Conservation (phyloP, 2,329 filamentous ascomycete genomes). For the Emydomyces testavorans region DNA sequence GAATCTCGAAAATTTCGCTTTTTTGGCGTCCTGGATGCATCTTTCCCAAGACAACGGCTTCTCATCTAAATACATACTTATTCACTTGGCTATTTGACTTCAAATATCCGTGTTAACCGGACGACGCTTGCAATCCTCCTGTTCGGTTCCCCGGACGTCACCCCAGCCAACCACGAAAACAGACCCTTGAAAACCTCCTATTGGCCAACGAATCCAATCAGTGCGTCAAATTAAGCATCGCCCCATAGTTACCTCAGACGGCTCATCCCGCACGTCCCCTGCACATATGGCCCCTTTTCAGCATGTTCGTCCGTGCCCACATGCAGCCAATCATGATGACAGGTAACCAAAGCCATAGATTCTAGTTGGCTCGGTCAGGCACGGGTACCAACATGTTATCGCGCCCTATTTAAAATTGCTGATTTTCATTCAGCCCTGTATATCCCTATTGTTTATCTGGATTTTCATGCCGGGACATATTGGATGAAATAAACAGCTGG, state of each 20-base stretch:
- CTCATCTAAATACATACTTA: too few species aligned
- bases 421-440: background rate
- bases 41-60: background rate
- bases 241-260: background rate
- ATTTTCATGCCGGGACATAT: background rate
- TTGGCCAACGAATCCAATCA: background rate
- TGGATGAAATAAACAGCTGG: too few species aligned
- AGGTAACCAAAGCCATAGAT: background rate
- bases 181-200: background rate
- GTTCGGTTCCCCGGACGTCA: background rate
- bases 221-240: slow-evolving; percentile 7
- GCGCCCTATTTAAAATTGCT: background rate
- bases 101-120: slow-evolving; percentile 3
- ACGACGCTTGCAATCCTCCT: background rate
- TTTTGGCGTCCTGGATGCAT: background rate
- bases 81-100: too few species aligned
- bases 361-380: background rate
- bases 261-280: slow-evolving; percentile 1
- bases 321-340: slow-evolving; percentile 1
- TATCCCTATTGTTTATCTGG: background rate
- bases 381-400: background rate
- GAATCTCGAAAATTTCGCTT: too few species aligned
- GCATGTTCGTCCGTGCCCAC: slow-evolving; percentile 5
- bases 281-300: too few species aligned
- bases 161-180: background rate